phyloP scores from a whole-genome alignment of 2,329 filamentous ascomycete species.

The Pseudogymnoascus sp. region DNA sequence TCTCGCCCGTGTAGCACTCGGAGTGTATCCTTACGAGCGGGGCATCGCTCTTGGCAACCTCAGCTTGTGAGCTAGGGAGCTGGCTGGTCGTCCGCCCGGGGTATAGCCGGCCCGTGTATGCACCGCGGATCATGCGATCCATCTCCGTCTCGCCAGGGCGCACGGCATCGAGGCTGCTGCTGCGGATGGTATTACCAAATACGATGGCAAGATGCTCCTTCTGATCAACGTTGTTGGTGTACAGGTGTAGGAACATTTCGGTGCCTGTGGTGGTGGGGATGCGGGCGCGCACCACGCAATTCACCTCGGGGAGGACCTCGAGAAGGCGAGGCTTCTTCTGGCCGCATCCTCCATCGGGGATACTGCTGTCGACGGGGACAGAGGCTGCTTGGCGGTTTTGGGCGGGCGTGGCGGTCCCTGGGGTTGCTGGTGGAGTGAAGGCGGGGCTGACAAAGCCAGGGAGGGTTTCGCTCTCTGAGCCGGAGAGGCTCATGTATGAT shows the following conservation, averaged over 20 bases:
- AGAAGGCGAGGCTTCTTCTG: conserved; percentile 64
- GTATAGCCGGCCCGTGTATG: conserved; percentile 80
- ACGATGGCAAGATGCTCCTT: conserved; percentile 98
- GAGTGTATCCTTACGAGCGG: conserved; percentile 92
- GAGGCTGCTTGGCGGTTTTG: conserved; percentile 23
- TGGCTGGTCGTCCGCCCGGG: conserved; percentile 64
- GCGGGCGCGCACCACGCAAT: conserved; percentile 86
- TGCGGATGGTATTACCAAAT: conserved; percentile 79
- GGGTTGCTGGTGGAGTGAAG: conserved; percentile 65
- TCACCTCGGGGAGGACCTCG: conserved; percentile 70
- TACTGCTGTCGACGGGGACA: conserved; percentile 51
- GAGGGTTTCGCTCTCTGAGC: conserved; percentile 15
- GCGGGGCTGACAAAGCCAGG: conserved; percentile 67
- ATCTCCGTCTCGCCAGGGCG: conserved; percentile 73
- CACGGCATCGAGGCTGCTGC: conserved; percentile 60
- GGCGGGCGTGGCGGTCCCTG: conserved; percentile 47
- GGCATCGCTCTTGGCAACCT: conserved; percentile 27
- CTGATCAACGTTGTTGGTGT: conserved; percentile 83
- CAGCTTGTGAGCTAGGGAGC: conserved; percentile 11
- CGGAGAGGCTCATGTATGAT: conserved; percentile 13
- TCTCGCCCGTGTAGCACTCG: conserved; percentile 98
- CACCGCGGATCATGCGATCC: conserved; percentile 88
- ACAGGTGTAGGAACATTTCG: conserved; percentile 95
- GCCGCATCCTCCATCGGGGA: conserved; percentile 47
- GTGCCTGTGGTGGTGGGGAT: conserved; percentile 88